Evolutionary conservation across 441 rosid genomes (phyloP).

Genomic region (Hypseocharis bilobata): DNA sequence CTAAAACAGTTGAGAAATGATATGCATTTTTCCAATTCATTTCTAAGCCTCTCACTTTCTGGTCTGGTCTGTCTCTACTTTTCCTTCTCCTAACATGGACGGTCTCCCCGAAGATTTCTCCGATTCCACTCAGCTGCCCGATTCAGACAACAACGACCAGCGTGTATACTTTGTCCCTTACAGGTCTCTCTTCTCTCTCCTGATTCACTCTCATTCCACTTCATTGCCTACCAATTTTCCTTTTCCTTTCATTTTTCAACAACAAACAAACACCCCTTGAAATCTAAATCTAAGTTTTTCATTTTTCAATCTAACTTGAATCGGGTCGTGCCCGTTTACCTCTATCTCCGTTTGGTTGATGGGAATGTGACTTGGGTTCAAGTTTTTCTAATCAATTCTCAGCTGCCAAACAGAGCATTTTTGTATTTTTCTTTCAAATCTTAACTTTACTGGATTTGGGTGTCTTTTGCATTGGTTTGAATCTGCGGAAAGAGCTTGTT

Average conservation of each 20-base stretch:
- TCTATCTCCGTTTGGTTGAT: background rate
- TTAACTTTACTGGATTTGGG: slow-evolving; percentile 10
- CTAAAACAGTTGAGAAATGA: slow-evolving; percentile 12
- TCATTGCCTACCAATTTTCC: background rate
- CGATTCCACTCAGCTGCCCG: slow-evolving; percentile 49
- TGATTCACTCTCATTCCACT: background rate
- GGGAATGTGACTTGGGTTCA: background rate
- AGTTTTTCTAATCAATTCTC: no score
- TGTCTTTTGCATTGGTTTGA: slow-evolving; percentile 20
- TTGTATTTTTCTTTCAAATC: background rate
- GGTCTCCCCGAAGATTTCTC: slow-evolving; percentile 36
- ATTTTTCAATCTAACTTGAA: slow-evolving; percentile 5
- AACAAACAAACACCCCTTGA: slow-evolving; percentile 10
- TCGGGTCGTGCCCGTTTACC: background rate
- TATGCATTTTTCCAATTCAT: slow-evolving; percentile 22
- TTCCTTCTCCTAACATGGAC: slow-evolving; percentile 29
- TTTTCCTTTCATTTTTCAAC: background rate
- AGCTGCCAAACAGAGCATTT: background rate
- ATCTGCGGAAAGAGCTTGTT: background rate
- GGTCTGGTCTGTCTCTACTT: slow-evolving; percentile 1
- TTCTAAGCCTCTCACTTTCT: slow-evolving; percentile 5
- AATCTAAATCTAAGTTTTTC: slow-evolving; percentile 16
- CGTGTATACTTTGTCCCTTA: slow-evolving; percentile 84
- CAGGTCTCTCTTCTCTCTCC: slow-evolving; percentile 39
- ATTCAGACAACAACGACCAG: slow-evolving; percentile 57